Evolutionary conservation across 352 stramenopile species (phyloP), one percentile per base, ranked within the genome.

Genomic region (Phytophthora pinifolia): DNA sequence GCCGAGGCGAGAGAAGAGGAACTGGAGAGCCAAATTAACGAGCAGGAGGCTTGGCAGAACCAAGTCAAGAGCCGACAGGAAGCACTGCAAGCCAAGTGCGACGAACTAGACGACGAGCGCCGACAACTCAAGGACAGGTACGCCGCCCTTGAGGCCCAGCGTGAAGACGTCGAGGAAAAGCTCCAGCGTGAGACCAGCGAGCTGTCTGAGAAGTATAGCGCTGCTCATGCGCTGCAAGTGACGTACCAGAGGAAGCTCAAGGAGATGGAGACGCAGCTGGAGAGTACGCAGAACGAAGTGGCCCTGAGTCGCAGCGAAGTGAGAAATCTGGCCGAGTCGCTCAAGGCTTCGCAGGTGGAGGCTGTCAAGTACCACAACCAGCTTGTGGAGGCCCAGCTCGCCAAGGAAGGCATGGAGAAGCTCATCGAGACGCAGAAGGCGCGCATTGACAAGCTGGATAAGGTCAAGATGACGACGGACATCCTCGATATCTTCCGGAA

Each of bases 391-490:
- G 44, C 45, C 17, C 73, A 86, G 38, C 15, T 58, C 17, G 56
- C 60, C 13, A 78, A 81, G 37, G 72, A 86, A 38, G 59, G 67
- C 12, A 55, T 84, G 49, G 67, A 79, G 12, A 58, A 71, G 32
- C 51, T 85, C 33, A 48, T 83, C 0, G 74, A 76, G 33, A 74
- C 70, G 9, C 81, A 92, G 49, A 74, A 76, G 30, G 59, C 69
- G 43, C 79, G 81, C 37, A 86, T 92, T 22, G 77, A 86, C 33
- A 89, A 89, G 59, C 70, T 92, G 31, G 81, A 92, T 31, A 83
- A 87, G 59, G 79, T 89, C 15, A 92, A 92, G 64, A 92, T 92
- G 81, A 92, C 81, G 7, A 89, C 65, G 0, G 79, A 87, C 30
- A 88, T 66, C 17, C 62, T 88, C 20, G 72, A 87, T 37, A 39